Conservation (phyloP, 768 basidiomycete species). For the Podaxis sp. region DNA sequence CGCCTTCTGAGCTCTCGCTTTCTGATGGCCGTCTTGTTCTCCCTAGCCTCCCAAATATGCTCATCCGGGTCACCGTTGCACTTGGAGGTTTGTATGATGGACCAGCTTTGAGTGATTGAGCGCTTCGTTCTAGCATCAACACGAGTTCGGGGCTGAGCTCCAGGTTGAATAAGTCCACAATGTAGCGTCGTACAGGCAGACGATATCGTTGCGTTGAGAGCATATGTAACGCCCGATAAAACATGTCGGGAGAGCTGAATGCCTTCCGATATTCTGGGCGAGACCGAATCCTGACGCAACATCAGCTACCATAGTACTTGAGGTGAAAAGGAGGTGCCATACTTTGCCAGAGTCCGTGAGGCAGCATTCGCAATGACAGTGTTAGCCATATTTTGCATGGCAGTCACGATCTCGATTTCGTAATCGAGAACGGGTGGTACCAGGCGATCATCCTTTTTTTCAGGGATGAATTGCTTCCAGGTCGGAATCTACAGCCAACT, state of each 20-base stretch:
- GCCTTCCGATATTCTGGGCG: conserved; percentile 68
- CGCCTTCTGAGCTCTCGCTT: conserved; percentile 51
- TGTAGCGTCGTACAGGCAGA: conserved; percentile 86
- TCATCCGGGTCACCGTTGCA: conserved; percentile 46
- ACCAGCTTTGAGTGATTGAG: conserved; percentile 40
- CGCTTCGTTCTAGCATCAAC: conserved; percentile 47
- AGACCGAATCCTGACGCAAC: conserved; percentile 62
- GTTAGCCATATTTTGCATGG: conserved; percentile 91
- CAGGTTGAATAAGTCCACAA: conserved; percentile 89
- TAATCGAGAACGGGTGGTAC: conserved; percentile 60
- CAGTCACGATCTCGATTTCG: conserved; percentile 82
- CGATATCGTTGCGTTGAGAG: conserved; percentile 90
- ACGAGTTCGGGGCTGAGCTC: conserved; percentile 65
- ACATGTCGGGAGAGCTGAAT: conserved; percentile 75
- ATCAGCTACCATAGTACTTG: not conserved
- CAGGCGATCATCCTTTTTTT: conserved; percentile 42
- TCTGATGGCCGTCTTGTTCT: conserved; percentile 49
- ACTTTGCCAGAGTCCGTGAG: conserved; percentile 86
- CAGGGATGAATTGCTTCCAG: conserved; percentile 46
- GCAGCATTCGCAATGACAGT: conserved; percentile 95
- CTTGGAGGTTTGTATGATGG: conserved; percentile 33
- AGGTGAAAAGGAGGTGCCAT: conserved; percentile 17
- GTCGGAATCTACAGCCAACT: conserved; percentile 52
- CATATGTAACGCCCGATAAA: conserved; percentile 81
- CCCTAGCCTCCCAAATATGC: conserved; percentile 55